Conservation (phyloP, 2,329 filamentous ascomycete genomes). For the Cytospora mali region DNA sequence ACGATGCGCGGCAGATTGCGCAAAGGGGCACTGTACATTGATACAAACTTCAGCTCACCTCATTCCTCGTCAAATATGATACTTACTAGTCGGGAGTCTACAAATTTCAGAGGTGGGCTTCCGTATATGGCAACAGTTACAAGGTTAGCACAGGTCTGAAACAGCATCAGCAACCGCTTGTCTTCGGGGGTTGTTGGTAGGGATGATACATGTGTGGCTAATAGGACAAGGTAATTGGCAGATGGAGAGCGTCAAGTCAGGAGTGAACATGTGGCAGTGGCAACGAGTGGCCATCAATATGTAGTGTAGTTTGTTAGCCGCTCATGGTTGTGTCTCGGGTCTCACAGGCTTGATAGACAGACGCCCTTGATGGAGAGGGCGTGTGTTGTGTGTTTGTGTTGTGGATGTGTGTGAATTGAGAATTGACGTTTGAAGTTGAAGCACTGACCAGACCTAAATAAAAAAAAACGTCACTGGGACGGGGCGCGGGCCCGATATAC, state of each 20-base stretch:
- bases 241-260: neutral
- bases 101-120: neutral
- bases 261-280: constrained; percentile 6
- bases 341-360: constrained; percentile 12
- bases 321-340: constrained; percentile 17
- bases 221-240: neutral
- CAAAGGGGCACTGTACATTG: too few relatives aligned
- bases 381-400: neutral
- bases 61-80: too few relatives aligned
- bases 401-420: neutral
- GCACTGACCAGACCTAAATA: neutral
- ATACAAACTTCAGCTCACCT: too few relatives aligned
- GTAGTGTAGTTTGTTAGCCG: constrained; percentile 4
- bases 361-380: constrained; percentile 8
- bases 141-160: constrained; percentile 18
- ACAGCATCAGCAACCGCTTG: constrained; percentile 4
- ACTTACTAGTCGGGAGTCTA: too few relatives aligned
- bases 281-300: neutral
- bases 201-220: neutral
- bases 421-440: neutral
- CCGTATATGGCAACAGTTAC: neutral
- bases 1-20: too few relatives aligned
- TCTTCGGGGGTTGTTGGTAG: neutral
- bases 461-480: too few relatives aligned
- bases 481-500: too few relatives aligned